Evolutionary conservation across 148 eudicot genomes (phyloP).

Genomic region (Vaccinium macrocarpon): DNA sequence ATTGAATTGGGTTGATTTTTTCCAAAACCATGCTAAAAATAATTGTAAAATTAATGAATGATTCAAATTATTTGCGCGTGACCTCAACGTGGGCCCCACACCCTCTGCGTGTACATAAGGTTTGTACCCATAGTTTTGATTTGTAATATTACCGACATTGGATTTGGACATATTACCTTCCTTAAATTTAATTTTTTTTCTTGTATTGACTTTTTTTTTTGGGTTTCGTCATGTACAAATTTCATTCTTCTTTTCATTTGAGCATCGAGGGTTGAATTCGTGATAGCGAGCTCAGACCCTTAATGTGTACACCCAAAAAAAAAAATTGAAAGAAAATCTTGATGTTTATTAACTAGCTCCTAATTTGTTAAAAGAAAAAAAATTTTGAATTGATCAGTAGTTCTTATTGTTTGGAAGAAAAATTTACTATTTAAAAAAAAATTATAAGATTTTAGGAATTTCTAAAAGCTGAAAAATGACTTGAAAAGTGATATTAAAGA

Average conservation of each 20-base stretch:
- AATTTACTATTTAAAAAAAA: neutral
- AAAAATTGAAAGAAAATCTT: too few species aligned
- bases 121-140: neutral
- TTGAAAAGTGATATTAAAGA: too few species aligned
- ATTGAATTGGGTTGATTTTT: too few species aligned
- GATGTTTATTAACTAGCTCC: neutral
- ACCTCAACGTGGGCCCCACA: too few species aligned
- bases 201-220: neutral
- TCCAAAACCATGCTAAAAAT: too few species aligned
- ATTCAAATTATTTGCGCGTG: too few species aligned
- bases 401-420: neutral
- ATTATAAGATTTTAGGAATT: neutral
- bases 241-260: neutral
- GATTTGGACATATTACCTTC: constrained; percentile 5
- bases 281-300: neutral
- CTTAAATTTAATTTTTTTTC: neutral
- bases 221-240: neutral
- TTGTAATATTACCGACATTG: neutral
- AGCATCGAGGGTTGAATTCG: neutral
- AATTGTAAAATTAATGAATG: too few species aligned
- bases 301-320: neutral
- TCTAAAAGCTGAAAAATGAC: neutral
- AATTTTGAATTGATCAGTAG: neutral
- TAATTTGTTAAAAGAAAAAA: neutral
- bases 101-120: too few species aligned